These are phyloP conservation scores for Termitomyces sp. DNA, from an alignment of 768 basidiomycete species.

Conservation along the genomic window DNA sequence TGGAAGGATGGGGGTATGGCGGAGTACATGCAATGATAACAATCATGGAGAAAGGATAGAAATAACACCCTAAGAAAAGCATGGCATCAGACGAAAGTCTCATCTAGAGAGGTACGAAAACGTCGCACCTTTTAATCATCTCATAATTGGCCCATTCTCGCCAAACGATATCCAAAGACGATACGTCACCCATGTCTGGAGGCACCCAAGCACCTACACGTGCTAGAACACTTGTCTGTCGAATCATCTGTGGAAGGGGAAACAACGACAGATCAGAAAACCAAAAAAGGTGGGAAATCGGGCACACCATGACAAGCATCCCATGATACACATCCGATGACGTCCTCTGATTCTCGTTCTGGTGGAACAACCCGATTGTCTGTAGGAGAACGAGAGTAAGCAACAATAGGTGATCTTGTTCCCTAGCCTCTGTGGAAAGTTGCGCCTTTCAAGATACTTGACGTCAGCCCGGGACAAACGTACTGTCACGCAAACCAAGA, in stretches of 20 bases:
- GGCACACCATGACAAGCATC: constrained; percentile 53
- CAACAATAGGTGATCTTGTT: constrained; percentile 34
- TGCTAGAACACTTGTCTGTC: constrained; percentile 37
- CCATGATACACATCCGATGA: constrained; percentile 51
- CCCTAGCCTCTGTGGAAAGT: constrained; percentile 25
- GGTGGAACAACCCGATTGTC: constrained; percentile 52
- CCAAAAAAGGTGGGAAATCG: neutral
- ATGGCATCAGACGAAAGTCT: neutral
- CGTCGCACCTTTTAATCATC: constrained; percentile 46
- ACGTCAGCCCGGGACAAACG: constrained; percentile 8
- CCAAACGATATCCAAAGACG: constrained; percentile 40
- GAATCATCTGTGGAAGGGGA: constrained; percentile 33
- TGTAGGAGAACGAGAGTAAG: constrained; percentile 47
- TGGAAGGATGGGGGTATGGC: constrained; percentile 40
- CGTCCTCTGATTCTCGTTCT: constrained; percentile 40
- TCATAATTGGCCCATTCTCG: constrained; percentile 52
- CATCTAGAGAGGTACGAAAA: neutral
- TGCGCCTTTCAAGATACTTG: constrained; percentile 27
- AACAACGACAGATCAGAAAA: neutral
- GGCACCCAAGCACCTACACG: constrained; percentile 38
- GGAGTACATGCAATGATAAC: constrained; percentile 49
- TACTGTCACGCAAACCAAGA: neutral
- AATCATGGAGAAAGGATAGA: constrained; percentile 53
- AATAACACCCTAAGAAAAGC: constrained; percentile 31
- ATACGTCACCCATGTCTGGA: constrained; percentile 29